Percentiles rank a stretch among this genome's conserved stretches.
Conservation (phyloP, 306 rosid genomes). For the Prunus mume region DNA sequence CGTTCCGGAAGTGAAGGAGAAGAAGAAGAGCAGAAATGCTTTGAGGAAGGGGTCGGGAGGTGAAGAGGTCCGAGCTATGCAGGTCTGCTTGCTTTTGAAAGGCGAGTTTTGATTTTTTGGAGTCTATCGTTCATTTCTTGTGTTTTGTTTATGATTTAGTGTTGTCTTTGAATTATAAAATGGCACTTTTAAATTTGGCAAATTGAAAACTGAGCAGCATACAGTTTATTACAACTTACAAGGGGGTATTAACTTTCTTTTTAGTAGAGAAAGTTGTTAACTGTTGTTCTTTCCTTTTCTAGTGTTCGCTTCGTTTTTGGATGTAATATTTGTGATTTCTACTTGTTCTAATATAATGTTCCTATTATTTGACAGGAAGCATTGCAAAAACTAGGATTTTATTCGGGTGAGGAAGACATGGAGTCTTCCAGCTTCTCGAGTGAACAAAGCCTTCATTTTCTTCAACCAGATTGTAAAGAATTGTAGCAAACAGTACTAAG, state of each 20-base stretch:
- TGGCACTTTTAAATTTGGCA: no score
- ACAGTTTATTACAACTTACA: no score
- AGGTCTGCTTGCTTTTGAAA: slow-evolving; percentile 56
- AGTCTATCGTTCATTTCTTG: background rate
- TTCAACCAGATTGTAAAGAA: no score
- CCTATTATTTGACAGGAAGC: slow-evolving; percentile 64
- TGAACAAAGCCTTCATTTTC: background rate
- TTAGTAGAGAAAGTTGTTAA: no score
- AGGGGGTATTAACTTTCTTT: no score
- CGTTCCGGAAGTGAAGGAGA: slow-evolving; percentile 19
- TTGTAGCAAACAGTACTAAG: background rate
- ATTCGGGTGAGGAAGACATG: slow-evolving; percentile 90
- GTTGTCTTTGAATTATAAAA: no score
- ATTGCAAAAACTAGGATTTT: slow-evolving; percentile 71
- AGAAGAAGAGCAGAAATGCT: slow-evolving; percentile 23
- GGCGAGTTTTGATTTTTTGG: slow-evolving; percentile 41
- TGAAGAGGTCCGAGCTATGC: slow-evolving; percentile 66
- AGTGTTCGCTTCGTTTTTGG: no score
- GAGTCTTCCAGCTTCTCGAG: slow-evolving; percentile 73
- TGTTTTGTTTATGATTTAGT: background rate
- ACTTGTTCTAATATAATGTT: background rate
- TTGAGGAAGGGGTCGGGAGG: slow-evolving; percentile 81
- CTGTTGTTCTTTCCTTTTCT: background rate
- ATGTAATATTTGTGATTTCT: background rate
- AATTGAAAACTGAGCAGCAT: no score